These are phyloP conservation scores for Ophiostoma sp. DNA, from an alignment of 2,329 filamentous ascomycete species.

Conservation along the genomic window DNA sequence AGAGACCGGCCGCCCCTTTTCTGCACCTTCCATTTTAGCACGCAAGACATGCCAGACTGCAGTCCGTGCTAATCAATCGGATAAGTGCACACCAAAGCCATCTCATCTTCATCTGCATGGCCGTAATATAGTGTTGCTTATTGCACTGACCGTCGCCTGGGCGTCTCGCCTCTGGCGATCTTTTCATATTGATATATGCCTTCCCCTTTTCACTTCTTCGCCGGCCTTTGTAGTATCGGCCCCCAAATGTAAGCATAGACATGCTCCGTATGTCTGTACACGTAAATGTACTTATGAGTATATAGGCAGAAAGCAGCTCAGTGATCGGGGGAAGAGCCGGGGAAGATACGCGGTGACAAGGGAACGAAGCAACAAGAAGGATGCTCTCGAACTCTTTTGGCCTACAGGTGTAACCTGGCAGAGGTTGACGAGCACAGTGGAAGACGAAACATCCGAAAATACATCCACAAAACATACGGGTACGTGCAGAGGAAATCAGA, in stretches of 20 bases:
- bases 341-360: neutral
- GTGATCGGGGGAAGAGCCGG: neutral
- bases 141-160: neutral
- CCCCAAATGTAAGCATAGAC: neutral
- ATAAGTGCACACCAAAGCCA: too few relatives aligned
- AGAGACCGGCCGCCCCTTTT: too few relatives aligned
- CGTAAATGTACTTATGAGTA: too few relatives aligned
- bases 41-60: neutral
- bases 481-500: too few relatives aligned
- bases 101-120: too few relatives aligned
- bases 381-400: neutral
- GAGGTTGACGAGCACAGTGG: neutral
- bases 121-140: too few relatives aligned
- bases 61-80: neutral
- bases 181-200: neutral
- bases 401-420: neutral
- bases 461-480: neutral
- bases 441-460: neutral
- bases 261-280: neutral
- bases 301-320: neutral
- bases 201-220: slow-evolving; percentile 1
- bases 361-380: neutral
- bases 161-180: neutral
- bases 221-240: slow-evolving; percentile 7
- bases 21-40: neutral